Conservation (phyloP, 306 rosid species). For the Vigna radiata region DNA sequence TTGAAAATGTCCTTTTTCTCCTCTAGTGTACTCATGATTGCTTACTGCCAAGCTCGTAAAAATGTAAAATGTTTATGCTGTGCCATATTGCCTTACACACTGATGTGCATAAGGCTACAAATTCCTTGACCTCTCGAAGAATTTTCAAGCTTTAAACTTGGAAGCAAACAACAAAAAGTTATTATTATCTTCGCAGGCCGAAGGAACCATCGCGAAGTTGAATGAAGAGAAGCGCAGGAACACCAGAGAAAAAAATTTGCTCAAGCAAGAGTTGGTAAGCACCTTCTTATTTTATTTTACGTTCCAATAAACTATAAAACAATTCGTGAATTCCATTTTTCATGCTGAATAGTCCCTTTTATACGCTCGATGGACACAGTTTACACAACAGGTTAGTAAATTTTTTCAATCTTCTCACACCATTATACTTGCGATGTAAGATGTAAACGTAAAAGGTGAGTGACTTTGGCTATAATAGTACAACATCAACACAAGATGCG, state of each 20-base stretch:
- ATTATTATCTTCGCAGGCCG: slow-evolving; percentile 62
- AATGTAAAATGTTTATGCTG: slow-evolving; percentile 1
- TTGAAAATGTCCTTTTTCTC: too few species aligned
- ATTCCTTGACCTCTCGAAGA: not conserved
- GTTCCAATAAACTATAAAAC: not conserved
- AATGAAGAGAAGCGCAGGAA: slow-evolving; percentile 58
- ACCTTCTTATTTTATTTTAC: not conserved
- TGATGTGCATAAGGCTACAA: slow-evolving; percentile 1
- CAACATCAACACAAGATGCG: not conserved
- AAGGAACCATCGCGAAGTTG: slow-evolving; percentile 59
- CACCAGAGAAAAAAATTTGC: slow-evolving; percentile 58
- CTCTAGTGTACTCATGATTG: not conserved
- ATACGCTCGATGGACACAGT: not conserved
- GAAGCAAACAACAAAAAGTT: slow-evolving; percentile 36
- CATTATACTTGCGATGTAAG: slow-evolving; percentile 1
- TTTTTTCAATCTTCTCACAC: slow-evolving; percentile 3
- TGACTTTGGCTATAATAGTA: not conserved
- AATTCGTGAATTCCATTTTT: not conserved
- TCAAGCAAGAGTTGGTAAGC: slow-evolving; percentile 71
- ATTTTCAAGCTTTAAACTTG: slow-evolving; percentile 20
- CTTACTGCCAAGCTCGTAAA: not conserved
- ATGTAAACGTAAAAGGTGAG: slow-evolving; percentile 5
- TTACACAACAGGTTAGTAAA: not conserved
- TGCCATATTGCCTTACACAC: not conserved
- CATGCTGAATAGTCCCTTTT: slow-evolving; percentile 6